Conservation (phyloP, 2,329 filamentous ascomycete species). For the Harringtonia aguacate region DNA sequence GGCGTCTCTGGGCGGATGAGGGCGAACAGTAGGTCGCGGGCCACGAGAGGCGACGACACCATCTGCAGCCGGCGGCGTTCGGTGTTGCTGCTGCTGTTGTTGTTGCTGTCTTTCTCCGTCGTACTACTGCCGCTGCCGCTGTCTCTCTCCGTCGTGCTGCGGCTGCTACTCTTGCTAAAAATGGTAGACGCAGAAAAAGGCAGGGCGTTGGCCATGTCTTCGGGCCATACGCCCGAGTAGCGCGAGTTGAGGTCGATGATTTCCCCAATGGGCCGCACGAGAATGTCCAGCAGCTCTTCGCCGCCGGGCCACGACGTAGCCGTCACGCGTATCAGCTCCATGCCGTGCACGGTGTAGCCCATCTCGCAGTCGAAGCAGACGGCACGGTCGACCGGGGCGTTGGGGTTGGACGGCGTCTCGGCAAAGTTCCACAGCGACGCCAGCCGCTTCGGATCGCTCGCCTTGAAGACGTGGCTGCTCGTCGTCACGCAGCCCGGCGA, state of each 20-base stretch:
- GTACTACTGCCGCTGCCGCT: not conserved
- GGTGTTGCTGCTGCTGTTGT: not conserved
- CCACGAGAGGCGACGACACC: slow-evolving; percentile 62
- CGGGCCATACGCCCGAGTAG: slow-evolving; percentile 75
- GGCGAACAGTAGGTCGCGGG: slow-evolving; percentile 67
- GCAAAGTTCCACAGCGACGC: slow-evolving; percentile 72
- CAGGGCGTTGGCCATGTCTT: slow-evolving; percentile 62
- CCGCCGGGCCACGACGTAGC: slow-evolving; percentile 79
- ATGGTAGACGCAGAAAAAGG: slow-evolving; percentile 32
- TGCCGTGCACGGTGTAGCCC: slow-evolving; percentile 81
- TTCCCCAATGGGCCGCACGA: slow-evolving; percentile 14
- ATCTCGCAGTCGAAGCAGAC: slow-evolving; percentile 95
- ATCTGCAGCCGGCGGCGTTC: slow-evolving; percentile 47
- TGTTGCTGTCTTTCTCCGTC: not conserved
- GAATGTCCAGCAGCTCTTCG: slow-evolving; percentile 63
- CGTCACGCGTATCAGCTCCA: slow-evolving; percentile 85
- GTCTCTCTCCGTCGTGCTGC: too few relatives aligned
- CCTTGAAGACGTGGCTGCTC: slow-evolving; percentile 78
- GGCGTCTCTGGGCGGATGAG: slow-evolving; percentile 68
- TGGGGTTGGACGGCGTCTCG: slow-evolving; percentile 58
- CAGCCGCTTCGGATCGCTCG: slow-evolving; percentile 62
- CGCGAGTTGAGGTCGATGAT: slow-evolving; percentile 54
- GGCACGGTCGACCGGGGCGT: slow-evolving; percentile 42
- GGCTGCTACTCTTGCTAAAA: not conserved
- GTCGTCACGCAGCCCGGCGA: slow-evolving; percentile 62